Percentiles rank a stretch among this genome's conserved stretches.
Evolutionary conservation across 2,329 filamentous ascomycete species (phyloP).

Genomic region (Ramularia endophylla): DNA sequence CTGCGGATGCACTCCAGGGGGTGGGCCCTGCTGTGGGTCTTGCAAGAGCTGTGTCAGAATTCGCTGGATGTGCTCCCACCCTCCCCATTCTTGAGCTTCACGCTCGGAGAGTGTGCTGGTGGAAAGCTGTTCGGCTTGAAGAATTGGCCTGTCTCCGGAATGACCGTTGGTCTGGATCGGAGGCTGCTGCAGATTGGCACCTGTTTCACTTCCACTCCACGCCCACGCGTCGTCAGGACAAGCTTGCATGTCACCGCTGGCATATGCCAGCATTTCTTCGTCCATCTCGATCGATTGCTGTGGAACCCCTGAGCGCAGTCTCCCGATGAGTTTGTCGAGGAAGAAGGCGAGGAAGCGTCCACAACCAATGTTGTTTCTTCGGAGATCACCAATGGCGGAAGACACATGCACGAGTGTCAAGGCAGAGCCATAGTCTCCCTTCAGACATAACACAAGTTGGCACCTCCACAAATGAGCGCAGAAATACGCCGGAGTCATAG

Average conservation of each 20-base stretch:
- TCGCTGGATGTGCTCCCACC: slow-evolving; percentile 70
- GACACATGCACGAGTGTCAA: slow-evolving; percentile 66
- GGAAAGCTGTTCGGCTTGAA: slow-evolving; percentile 19
- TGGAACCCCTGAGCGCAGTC: slow-evolving; percentile 39
- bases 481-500: slow-evolving; percentile 66
- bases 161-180: slow-evolving; percentile 15
- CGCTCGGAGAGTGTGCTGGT: slow-evolving; percentile 21
- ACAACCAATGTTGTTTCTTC: slow-evolving; percentile 69
- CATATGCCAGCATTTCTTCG: slow-evolving; percentile 83
- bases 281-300: slow-evolving; percentile 54
- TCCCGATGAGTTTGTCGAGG: slow-evolving; percentile 58
- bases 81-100: slow-evolving; percentile 60
- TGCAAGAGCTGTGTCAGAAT: slow-evolving; percentile 52
- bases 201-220: slow-evolving; percentile 56
- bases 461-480: slow-evolving; percentile 85
- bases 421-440: slow-evolving; percentile 66
- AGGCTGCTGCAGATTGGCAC: slow-evolving; percentile 15
- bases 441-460: slow-evolving; percentile 70
- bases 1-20: slow-evolving; percentile 9
- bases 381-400: slow-evolving; percentile 61
- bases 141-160: slow-evolving; percentile 11
- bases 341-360: slow-evolving; percentile 82
- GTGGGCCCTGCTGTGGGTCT: slow-evolving; percentile 35
- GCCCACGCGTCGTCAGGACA: slow-evolving; percentile 74
- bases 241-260: slow-evolving; percentile 79